Conservation (phyloP, 106 monocot genomes). For the Chionographis japonica region DNA sequence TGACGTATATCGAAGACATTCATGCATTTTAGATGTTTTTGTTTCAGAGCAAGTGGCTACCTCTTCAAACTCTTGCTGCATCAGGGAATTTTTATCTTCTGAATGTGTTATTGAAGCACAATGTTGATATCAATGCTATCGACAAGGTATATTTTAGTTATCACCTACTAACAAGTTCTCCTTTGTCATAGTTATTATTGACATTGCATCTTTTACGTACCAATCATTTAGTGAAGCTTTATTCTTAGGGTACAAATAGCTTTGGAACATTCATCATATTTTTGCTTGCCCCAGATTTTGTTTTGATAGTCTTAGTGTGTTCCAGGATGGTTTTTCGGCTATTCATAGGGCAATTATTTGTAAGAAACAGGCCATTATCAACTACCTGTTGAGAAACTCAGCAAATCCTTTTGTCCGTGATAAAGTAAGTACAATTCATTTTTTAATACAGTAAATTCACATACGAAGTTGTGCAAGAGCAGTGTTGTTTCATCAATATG, state of each 20-base stretch:
- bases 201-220: background rate
- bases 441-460: too few relatives aligned
- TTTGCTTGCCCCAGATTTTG: slow-evolving; percentile 9
- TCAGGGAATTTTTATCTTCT: slow-evolving; percentile 92
- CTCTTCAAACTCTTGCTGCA: slow-evolving; percentile 77
- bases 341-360: slow-evolving; percentile 87
- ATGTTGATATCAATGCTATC: slow-evolving; percentile 75
- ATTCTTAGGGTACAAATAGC: background rate
- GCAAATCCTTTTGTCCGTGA: slow-evolving; percentile 84
- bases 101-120: slow-evolving; percentile 71
- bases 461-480: too few relatives aligned
- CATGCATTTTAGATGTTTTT: slow-evolving; percentile 4
- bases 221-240: background rate
- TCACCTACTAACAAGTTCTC: background rate
- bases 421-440: slow-evolving; percentile 41
- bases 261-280: slow-evolving; percentile 3
- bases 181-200: background rate
- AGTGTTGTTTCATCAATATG: too few relatives aligned
- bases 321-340: slow-evolving; percentile 85
- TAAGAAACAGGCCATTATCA: slow-evolving; percentile 81
- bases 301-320: slow-evolving; percentile 13
- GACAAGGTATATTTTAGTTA: slow-evolving; percentile 51
- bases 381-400: slow-evolving; percentile 89
- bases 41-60: slow-evolving; percentile 88
- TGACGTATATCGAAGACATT: background rate